Evolutionary conservation across 371 early-diverging fungal genomes (phyloP), one percentile per base, ranked within the genome.

Genomic region (Cokeromyces recurvatus): DNA sequence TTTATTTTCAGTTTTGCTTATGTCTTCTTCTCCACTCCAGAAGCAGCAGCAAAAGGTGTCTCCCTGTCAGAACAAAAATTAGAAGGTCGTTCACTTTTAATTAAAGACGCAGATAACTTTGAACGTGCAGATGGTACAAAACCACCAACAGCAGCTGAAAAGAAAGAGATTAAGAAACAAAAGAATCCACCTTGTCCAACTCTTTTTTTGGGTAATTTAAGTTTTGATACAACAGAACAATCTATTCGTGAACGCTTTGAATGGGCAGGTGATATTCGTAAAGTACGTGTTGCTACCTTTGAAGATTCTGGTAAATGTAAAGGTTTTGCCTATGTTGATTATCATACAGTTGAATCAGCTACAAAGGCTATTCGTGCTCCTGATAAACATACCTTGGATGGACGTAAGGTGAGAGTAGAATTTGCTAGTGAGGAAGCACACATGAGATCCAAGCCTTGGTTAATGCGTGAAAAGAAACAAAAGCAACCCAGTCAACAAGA

Each of bases 181-280:
- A 77, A 77, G 63, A 74, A 77, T 25, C 77, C 67, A 4, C 86
- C 87, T 21, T 76, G 83, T 34, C 77, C 87, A 23, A 85, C 91
- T 3, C 64, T 94, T 25, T 92, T 91, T 64, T 51, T 92, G 4
- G 92, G 91, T 25, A 92, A 92, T 68, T 58, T 94, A 47, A 65
- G 77, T 31, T 92, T 89, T 60, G 69, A 78, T 17, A 70, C 81
- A 14, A 84, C 84, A 17, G 71, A 78, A 35, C 79, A 84, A 24
- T 63, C 62, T 8, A 53, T 94, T 25, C 71, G 80, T 21, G 75
- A 75, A 27, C 48, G 74, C 3, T 88, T 89, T 59, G 73, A 62
- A 29, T 69, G 68, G 52, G 85, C 68, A 40, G 89, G 86, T 23
- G 70, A 78, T 50, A 74, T 89, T 17, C 68, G 76, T 8, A 82